These are phyloP conservation scores for Tilletiopsis washingtonensis DNA, from an alignment of 1,284 basidiomycete genomes.

Conservation along the genomic window DNA sequence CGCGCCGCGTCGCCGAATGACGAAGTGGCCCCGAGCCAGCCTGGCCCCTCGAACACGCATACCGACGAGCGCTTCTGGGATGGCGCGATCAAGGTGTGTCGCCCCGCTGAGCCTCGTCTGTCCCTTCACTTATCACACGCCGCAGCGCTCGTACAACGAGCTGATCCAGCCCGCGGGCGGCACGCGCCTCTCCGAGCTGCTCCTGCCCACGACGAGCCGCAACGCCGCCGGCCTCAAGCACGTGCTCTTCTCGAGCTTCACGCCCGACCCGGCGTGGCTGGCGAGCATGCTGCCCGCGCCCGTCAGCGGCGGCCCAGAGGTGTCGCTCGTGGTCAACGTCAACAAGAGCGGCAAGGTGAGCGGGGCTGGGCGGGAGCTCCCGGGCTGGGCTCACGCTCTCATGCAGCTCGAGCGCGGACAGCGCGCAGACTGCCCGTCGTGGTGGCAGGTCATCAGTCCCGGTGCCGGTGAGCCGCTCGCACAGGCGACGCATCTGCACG, in stretches of 20 bases:
- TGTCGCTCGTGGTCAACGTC: constrained; percentile 10
- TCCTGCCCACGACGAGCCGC: constrained; percentile 23
- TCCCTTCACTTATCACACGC: background rate
- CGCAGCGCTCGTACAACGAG: constrained; percentile 25
- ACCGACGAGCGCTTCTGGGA: constrained; percentile 37
- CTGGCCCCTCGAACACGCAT: too few relatives aligned
- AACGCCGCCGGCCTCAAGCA: constrained; percentile 16
- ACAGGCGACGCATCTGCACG: constrained; percentile 19
- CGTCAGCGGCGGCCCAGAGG: constrained; percentile 12
- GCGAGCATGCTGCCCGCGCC: constrained; percentile 26
- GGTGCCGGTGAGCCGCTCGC: constrained; percentile 11
- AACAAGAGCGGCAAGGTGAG: constrained; percentile 14
- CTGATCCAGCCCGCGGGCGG: constrained; percentile 17
- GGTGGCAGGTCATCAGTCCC: background rate
- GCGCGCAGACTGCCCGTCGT: background rate
- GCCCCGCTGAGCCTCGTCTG: background rate
- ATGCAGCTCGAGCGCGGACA: background rate
- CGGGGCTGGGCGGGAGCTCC: too few relatives aligned
- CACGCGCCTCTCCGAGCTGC: constrained; percentile 13
- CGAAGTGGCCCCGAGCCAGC: too few relatives aligned
- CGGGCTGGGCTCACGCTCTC: background rate
- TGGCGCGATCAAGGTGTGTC: constrained; percentile 28
- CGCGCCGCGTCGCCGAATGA: too few relatives aligned
- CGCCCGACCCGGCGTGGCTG: constrained; percentile 38
- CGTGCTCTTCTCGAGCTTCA: constrained; percentile 34